Evolutionary conservation across 2,329 filamentous ascomycete genomes (phyloP), one percentile per base, ranked within the genome.

Genomic region (Clonostachys rosea): DNA sequence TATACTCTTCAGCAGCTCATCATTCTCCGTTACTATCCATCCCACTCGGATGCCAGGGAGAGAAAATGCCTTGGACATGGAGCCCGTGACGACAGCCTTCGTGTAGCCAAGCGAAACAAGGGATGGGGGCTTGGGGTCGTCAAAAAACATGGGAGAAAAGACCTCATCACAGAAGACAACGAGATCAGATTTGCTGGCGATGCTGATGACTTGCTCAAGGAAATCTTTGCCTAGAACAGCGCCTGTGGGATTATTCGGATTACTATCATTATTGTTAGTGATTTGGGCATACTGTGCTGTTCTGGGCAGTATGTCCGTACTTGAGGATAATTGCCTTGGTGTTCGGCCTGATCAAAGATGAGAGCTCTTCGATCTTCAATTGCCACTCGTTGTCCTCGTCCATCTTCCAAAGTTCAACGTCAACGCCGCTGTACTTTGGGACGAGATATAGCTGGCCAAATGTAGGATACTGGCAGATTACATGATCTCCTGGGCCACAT

Each of bases 51-150:
- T 84, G 3, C 90, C 90, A 1, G 90, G 89, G 5, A 96, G 70
- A 3, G 87, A 83, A 66, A 90, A 96, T 1, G 89, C 87, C 67
- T 95, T 95, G 30, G 87, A 92, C 72, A 95, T 81, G n/a, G 87
- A 91, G 14, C 90, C 86, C 0, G 88, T 94, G 12, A 82, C 81
- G 34, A 95, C 74, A 18, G 80, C 78, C 47, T 83, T 85, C 4
- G 77, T 68, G 64, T 95, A 94, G 41, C 83, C 84, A 41, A 94
- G 70, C 0, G 86, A 81, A 2, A 91, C 72, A 11, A 84, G 74
- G 0, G 88, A 90, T 0, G 87, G 84, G 16, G 14, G 40, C 14
- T 16, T 14, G 16, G 40, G 18, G 6, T 16, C 40, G n/a, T 40
- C 44, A 16, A 94, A 89, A 70, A 91, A 95, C 4, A 95, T 71